These are phyloP conservation scores for Phytopythium montanum DNA, from an alignment of 352 stramenopile species.

Conservation along the genomic window DNA sequence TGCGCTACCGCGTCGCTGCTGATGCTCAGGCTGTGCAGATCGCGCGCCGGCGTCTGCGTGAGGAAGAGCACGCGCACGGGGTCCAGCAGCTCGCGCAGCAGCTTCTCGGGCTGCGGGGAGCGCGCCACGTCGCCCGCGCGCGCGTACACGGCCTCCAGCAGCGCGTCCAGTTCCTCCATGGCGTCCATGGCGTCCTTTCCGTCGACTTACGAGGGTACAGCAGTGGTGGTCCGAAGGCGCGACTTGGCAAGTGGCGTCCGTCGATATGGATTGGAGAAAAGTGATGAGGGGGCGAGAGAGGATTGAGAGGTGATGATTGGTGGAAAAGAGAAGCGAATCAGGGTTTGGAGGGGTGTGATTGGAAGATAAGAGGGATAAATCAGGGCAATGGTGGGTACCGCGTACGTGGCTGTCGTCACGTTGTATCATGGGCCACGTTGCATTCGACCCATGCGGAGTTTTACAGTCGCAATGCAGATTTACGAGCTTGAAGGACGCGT, in stretches of 20 bases:
- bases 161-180: conserved; percentile 59
- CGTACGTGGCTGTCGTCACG: not conserved
- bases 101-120: conserved; percentile 29
- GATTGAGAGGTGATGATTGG: not conserved
- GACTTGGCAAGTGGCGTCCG: conserved; percentile 3
- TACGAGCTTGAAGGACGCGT: not conserved
- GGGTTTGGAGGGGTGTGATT: not conserved
- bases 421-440: not conserved
- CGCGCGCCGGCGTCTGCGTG: conserved; percentile 20
- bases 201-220: too few relatives aligned
- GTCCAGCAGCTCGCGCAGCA: conserved; percentile 42
- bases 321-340: not conserved
- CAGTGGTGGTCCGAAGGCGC: not conserved
- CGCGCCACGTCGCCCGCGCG: conserved; percentile 35
- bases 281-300: not conserved
- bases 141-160: conserved; percentile 46
- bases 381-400: not conserved
- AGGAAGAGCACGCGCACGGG: conserved; percentile 43
- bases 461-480: not conserved
- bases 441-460: not conserved
- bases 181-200: not conserved
- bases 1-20: conserved; percentile 18
- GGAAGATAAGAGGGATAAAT: conserved; percentile 3
- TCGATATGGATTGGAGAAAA: not conserved
- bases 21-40: conserved; percentile 9